Base-by-base conservation (phyloP, 2,329 filamentous ascomycete species). In the Paracoccidioides lutzii region DNA sequence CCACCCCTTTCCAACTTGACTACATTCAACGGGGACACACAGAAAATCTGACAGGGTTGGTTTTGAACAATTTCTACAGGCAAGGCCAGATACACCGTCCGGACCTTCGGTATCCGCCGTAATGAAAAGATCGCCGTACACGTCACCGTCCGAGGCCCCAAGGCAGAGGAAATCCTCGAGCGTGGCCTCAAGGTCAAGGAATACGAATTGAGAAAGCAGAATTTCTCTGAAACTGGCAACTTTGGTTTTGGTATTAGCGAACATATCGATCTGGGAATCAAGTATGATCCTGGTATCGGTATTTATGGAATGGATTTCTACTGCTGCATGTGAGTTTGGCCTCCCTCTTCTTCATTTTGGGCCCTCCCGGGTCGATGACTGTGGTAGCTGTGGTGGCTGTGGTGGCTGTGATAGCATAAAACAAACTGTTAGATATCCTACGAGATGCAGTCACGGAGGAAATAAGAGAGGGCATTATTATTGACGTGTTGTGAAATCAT, bases 221-320 rank as follows among this genome's bases (percentile, higher is more conserved):
- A 98, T 88, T 98, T 98, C 87, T 91, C 86, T 74, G 89, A 95
- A 84, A 97, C 91, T 66, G 93, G 93, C 76, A 95, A 96, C 87
- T 98, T 98, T 76, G 93, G 93, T 69, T 98, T 98, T 84, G 93
- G 93, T 82, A 98, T 98, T 82, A 90, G 83, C 81, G 93, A 98
- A 82, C 93, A 98, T 87, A 98, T 98, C 79, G 93, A 98, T 84
- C 83, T 98, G 71, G 93, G 93, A 73, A 98, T 98, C 88, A 98
- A 98, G 86, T 96, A 96, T 82, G 90, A 96, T 81, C 90, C 90
- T 64, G 87, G 83, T 63, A 96, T 96, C 69, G 90, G 90, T 85
- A 96, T 96, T 77, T 96, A 95, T 83, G 90, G 93, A 76, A 98
- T 98, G 93, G 93, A 98, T 81, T 98, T 98, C 81, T 98, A 96